These are phyloP conservation scores for Calonectria hawksworthii DNA, from an alignment of 2,329 filamentous ascomycete genomes.

Conservation along the genomic window DNA sequence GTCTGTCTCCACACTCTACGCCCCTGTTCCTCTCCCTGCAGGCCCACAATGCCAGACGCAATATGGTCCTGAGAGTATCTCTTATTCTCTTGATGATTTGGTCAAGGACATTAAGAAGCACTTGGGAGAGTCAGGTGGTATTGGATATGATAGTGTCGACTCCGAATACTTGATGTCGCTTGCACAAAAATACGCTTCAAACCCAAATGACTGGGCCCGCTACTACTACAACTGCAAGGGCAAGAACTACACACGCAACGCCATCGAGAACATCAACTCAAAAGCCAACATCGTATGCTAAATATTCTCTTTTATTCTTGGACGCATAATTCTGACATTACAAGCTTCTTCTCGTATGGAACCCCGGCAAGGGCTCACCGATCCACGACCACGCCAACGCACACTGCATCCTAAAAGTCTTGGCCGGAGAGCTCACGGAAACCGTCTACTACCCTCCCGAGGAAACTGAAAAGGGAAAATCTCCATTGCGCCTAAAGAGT, in stretches of 20 bases:
- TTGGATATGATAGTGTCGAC: slow-evolving; percentile 14
- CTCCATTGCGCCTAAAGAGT: slow-evolving; percentile 16
- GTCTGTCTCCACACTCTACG: slow-evolving; percentile 13
- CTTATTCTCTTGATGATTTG: slow-evolving; percentile 1
- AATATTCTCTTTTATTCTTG: too few species aligned
- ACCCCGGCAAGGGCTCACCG: slow-evolving; percentile 23
- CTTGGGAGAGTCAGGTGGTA: slow-evolving; percentile 12
- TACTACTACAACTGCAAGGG: slow-evolving; percentile 26
- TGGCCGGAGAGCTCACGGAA: slow-evolving; percentile 19
- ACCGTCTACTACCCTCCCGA: slow-evolving; percentile 14
- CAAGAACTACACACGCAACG: slow-evolving; percentile 25
- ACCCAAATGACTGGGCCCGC: slow-evolving; percentile 22
- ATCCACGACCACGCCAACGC: slow-evolving; percentile 27
- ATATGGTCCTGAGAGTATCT: neutral
- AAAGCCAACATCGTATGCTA: slow-evolving; percentile 23
- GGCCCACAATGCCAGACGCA: neutral
- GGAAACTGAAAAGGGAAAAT: neutral
- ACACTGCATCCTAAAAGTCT: slow-evolving; percentile 22
- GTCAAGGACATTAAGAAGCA: slow-evolving; percentile 17
- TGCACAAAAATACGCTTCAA: slow-evolving; percentile 17
- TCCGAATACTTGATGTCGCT: slow-evolving; percentile 16
- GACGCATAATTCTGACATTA: neutral
- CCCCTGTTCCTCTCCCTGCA: slow-evolving; percentile 3
- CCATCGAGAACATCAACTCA: slow-evolving; percentile 25
- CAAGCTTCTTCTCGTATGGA: slow-evolving; percentile 21